These are phyloP conservation scores for Dactylellina haptotyla DNA, from an alignment of 2,329 filamentous ascomycete species.

Conservation along the genomic window DNA sequence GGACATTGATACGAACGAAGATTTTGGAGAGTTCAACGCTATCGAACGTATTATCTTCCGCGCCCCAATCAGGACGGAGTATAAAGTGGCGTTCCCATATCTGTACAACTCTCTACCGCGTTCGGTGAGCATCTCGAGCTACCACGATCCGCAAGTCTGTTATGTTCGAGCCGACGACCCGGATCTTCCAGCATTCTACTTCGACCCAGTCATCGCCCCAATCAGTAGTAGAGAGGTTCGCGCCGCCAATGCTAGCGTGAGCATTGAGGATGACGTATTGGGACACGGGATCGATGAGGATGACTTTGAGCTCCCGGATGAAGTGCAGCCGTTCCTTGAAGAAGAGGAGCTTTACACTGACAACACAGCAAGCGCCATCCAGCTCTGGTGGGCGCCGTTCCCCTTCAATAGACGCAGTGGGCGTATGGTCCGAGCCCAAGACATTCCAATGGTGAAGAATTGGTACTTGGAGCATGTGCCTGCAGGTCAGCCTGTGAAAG, in stretches of 20 bases:
- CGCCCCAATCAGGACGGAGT: constrained; percentile 92
- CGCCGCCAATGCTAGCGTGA: constrained; percentile 89
- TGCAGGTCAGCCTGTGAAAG: constrained; percentile 90
- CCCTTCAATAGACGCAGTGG: constrained; percentile 95
- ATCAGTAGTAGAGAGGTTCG: constrained; percentile 95
- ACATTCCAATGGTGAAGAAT: constrained; percentile 95
- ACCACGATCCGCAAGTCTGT: constrained; percentile 90
- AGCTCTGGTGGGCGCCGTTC: constrained; percentile 97
- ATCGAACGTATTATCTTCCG: constrained; percentile 99
- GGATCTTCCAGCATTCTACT: constrained; percentile 93
- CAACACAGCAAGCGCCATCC: constrained; percentile 89
- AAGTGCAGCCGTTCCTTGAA: constrained; percentile 85
- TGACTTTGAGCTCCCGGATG: constrained; percentile 81
- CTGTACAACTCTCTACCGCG: constrained; percentile 95
- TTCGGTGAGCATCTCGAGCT: constrained; percentile 92
- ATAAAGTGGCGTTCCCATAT: constrained; percentile 91
- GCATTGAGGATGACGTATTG: constrained; percentile 93
- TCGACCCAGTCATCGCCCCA: constrained; percentile 96
- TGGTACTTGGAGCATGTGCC: constrained; percentile 98
- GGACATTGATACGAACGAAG: constrained; percentile 97
- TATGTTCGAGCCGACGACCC: constrained; percentile 89
- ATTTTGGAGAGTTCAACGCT: constrained; percentile 99
- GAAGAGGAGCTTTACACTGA: constrained; percentile 89
- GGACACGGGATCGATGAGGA: constrained; percentile 84
- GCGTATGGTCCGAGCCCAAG: constrained; percentile 94